These are phyloP conservation scores for Zygosaccharomyces siamensis DNA, from an alignment of 805 yeast species.

Conservation along the genomic window DNA sequence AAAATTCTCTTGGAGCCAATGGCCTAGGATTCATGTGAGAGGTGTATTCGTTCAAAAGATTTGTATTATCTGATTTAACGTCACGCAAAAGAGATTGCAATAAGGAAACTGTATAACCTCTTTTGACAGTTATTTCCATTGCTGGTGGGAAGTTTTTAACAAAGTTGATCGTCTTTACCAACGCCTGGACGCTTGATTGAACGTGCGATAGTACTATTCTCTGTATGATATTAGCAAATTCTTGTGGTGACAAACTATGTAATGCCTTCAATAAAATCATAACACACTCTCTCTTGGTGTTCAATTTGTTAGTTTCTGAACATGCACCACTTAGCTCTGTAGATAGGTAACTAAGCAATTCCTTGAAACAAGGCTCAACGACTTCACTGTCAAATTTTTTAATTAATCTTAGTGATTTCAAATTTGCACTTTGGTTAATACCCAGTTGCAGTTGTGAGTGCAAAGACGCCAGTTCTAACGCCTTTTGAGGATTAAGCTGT, in stretches of 20 bases:
- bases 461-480: constrained; percentile 22
- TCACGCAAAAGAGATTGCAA: constrained; percentile 21
- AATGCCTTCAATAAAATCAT: constrained; percentile 16
- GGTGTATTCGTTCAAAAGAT: constrained; percentile 20
- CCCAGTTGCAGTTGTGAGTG: constrained; percentile 27
- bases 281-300: constrained; percentile 11
- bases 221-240: constrained; percentile 21
- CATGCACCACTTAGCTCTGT: constrained; percentile 17
- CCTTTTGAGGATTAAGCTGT: constrained; percentile 11
- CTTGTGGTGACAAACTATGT: constrained; percentile 22
- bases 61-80: constrained; percentile 13
- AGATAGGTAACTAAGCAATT: constrained; percentile 19
- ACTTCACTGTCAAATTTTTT: constrained; percentile 22
- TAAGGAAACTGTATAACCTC: constrained; percentile 12
- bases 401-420: constrained; percentile 26
- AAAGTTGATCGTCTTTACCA: constrained; percentile 29
- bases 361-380: constrained; percentile 20
- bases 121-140: constrained; percentile 21
- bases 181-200: constrained; percentile 17
- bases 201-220: constrained; percentile 24
- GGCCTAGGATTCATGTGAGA: constrained; percentile 16
- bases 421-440: constrained; percentile 25
- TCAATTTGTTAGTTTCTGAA: constrained; percentile 8
- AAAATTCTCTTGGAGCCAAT: constrained; percentile 20
- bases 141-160: constrained; percentile 24